Base-by-base conservation (phyloP, 441 rosid species). In the Brassica hybrid region DNA sequence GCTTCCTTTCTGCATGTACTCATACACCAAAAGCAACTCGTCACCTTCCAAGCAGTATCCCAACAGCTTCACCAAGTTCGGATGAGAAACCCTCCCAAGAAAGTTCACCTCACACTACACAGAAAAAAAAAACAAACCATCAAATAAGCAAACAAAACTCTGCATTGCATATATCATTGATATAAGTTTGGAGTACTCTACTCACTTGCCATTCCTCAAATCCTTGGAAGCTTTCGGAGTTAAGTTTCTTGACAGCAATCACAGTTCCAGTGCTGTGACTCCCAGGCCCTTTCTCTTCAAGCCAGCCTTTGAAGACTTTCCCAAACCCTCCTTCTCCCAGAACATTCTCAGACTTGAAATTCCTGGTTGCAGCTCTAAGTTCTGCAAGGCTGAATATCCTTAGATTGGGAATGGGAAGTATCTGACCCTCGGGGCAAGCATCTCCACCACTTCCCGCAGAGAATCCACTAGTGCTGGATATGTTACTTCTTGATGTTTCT, bases 271-370 rank as follows among this genome's bases (percentile, higher is more conserved):
- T n/a, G n/a, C n/a, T n/a, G n/a, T n/a, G n/a, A n/a, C n/a, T n/a
- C 13, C 88, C 91, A 0, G 88, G 61, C 0, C 54, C 58, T 80
- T 87, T 93, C 32, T 93, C 92, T 13, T 95, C 98, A 66, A 95
- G 91, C 94, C 94, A 95, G 34, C 98, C 99, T 82, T 90, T 95
- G 70, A 78, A 95, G 71, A 95, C 99, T 84, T 88, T 89, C 17
- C 99, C 99, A 54, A 95, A 95, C 11, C 97, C 98, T 57, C 99
- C 99, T 70, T 95, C 97, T 19, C 99, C 99, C 34, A 95, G 94
- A 65, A 95, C 86, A 3, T 86, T 86, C 67, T 89, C 94, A 50
- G 90, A 62, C 80, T 81, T 89, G 81, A 95, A 95, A 69, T 80
- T 86, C 84, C 77, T 90, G 9, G 99, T 93, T 75, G 97, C 84